Percentiles rank a stretch among this genome's conserved stretches.
Conservation (phyloP, 2,329 filamentous ascomycete genomes). For the Leptographium wingfieldii region DNA sequence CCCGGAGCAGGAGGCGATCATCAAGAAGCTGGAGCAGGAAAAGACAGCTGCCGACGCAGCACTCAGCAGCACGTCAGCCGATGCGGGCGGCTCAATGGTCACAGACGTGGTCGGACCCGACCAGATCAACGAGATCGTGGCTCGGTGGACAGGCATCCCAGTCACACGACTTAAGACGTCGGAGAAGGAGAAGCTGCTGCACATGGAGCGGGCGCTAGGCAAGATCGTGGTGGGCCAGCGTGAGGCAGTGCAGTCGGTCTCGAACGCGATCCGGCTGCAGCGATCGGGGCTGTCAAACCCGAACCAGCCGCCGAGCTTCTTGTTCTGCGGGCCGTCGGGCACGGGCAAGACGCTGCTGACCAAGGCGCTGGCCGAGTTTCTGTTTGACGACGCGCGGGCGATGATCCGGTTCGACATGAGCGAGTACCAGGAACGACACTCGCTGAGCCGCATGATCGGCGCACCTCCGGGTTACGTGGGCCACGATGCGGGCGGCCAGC, state of each 20-base stretch:
- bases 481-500: slow-evolving; percentile 87
- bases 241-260: slow-evolving; percentile 85
- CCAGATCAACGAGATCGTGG: slow-evolving; percentile 98
- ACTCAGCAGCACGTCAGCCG: slow-evolving; percentile 41
- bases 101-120: slow-evolving; percentile 92
- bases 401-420: slow-evolving; percentile 99
- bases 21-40: slow-evolving; percentile 68
- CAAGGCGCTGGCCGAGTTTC: slow-evolving; percentile 92
- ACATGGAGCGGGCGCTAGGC: slow-evolving; percentile 82
- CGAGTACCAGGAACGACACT: slow-evolving; percentile 95
- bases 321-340: slow-evolving; percentile 96
- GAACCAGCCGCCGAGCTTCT: slow-evolving; percentile 93
- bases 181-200: slow-evolving; percentile 95
- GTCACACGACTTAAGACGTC: slow-evolving; percentile 87
- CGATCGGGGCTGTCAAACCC: slow-evolving; percentile 90
- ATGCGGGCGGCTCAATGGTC: slow-evolving; percentile 59
- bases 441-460: slow-evolving; percentile 93
- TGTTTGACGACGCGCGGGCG: slow-evolving; percentile 91
- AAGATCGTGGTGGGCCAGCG: slow-evolving; percentile 86
- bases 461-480: slow-evolving; percentile 95
- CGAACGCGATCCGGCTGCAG: slow-evolving; percentile 90
- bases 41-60: slow-evolving; percentile 67
- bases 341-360: slow-evolving; percentile 96
- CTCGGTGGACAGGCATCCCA: slow-evolving; percentile 95
- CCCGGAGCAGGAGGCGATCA: slow-evolving; percentile 73